Conservation (phyloP, 2,329 filamentous ascomycete species). For the Penicillium janthinellum region DNA sequence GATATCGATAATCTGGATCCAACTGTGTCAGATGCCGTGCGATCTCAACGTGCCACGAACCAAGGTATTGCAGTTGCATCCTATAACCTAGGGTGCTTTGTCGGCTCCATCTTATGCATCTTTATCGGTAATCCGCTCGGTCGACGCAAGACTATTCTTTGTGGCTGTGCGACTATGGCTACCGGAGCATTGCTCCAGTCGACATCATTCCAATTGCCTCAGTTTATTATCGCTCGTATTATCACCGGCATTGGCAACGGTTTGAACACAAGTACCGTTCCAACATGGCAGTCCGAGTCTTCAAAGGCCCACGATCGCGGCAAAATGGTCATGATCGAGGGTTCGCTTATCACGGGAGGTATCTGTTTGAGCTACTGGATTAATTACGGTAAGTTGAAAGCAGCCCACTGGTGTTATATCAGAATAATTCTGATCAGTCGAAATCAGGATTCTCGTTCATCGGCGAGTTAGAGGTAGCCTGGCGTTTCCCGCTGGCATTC, state of each 20-base stretch:
- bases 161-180: conserved; percentile 44
- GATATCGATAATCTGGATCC: conserved; percentile 26
- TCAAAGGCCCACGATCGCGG: conserved; percentile 26
- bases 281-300: conserved; percentile 46
- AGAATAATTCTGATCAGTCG: not conserved
- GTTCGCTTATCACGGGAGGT: conserved; percentile 51
- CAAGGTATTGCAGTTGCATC: conserved; percentile 44
- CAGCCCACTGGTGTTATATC: not conserved
- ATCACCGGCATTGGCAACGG: conserved; percentile 54
- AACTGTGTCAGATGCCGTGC: not conserved
- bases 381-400: conserved; percentile 40
- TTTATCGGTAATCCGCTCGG: conserved; percentile 47
- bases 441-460: conserved; percentile 49
- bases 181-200: conserved; percentile 24
- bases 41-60: conserved; percentile 25
- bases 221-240: conserved; percentile 52
- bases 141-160: conserved; percentile 25
- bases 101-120: conserved; percentile 51
- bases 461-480: conserved; percentile 46
- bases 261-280: conserved; percentile 53
- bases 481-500: conserved; percentile 58
- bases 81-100: conserved; percentile 53
- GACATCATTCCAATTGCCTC: conserved; percentile 30
- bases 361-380: conserved; percentile 52
- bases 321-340: conserved; percentile 55